These are phyloP conservation scores for Luvunga scandens DNA, from an alignment of 345 rosid genomes.

Conservation along the genomic window DNA sequence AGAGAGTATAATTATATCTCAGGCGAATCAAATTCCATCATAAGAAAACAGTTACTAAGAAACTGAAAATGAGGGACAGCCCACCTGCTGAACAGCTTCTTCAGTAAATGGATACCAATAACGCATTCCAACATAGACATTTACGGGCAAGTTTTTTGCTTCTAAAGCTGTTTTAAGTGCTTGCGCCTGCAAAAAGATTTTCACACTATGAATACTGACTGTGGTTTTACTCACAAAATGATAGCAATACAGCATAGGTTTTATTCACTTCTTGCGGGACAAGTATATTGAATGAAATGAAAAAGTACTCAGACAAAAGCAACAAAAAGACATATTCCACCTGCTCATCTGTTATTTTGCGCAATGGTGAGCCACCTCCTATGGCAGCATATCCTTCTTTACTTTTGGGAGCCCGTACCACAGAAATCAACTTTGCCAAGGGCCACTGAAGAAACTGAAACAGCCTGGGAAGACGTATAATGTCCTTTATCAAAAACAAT, in stretches of 20 bases:
- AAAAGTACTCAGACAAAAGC: neutral
- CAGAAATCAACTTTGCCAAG: constrained; percentile 74
- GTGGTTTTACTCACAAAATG: neutral
- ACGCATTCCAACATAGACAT: constrained; percentile 85
- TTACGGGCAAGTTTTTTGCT: constrained; percentile 55
- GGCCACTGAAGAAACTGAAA: constrained; percentile 84
- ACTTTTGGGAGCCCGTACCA: constrained; percentile 80
- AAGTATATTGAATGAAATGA: neutral
- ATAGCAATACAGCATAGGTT: neutral
- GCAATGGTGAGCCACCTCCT: constrained; percentile 93
- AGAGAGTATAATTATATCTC: neutral
- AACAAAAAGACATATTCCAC: constrained; percentile 21
- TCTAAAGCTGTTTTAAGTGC: constrained; percentile 63
- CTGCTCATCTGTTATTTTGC: constrained; percentile 86
- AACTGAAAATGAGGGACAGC: neutral
- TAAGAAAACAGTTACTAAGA: neutral
- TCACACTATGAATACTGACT: neutral
- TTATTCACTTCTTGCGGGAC: neutral
- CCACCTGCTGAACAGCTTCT: constrained; percentile 84
- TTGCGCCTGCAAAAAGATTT: constrained; percentile 48
- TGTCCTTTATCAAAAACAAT: constrained; percentile 51
- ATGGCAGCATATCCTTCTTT: constrained; percentile 98
- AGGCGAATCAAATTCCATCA: neutral
- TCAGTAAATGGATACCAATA: constrained; percentile 96
- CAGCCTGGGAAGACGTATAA: constrained; percentile 79